Conservation (phyloP, 768 basidiomycete species). For the Amyloporia xantha region DNA sequence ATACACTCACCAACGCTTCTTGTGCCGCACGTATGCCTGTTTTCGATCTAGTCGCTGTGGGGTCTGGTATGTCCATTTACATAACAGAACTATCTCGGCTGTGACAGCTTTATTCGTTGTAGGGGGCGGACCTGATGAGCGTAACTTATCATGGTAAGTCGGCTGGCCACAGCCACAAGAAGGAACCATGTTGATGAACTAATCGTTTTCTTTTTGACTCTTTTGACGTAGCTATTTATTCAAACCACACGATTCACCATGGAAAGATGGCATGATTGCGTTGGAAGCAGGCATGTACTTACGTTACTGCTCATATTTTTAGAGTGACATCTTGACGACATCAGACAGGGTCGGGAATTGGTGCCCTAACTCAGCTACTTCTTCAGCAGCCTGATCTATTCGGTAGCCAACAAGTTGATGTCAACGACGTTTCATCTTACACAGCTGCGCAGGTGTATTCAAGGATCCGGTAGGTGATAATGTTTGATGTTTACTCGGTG, state of each 20-base stretch:
- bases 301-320: background rate
- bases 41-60: constrained; percentile 76
- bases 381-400: constrained; percentile 51
- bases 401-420: constrained; percentile 22
- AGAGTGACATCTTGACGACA: background rate
- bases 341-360: constrained; percentile 73
- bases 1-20: background rate
- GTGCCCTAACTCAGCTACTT: constrained; percentile 63
- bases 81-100: too few species aligned
- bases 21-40: constrained; percentile 28
- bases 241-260: constrained; percentile 57
- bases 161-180: background rate
- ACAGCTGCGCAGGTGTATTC: constrained; percentile 47
- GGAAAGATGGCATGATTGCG: constrained; percentile 79
- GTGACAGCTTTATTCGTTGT: too few species aligned
- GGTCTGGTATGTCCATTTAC: constrained; percentile 25
- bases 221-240: constrained; percentile 65
- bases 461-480: constrained; percentile 19
- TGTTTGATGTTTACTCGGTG: too few species aligned
- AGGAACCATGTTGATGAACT: constrained; percentile 4
- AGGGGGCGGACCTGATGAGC: constrained; percentile 88
- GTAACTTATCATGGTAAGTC: constrained; percentile 77
- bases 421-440: constrained; percentile 17
- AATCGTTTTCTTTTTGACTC: background rate
- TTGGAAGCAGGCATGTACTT: constrained; percentile 75